Percentiles rank a stretch among this genome's conserved stretches.
phyloP scores from a whole-genome alignment of 1,284 basidiomycete genomes.

The Coriolopsis trogii region DNA sequence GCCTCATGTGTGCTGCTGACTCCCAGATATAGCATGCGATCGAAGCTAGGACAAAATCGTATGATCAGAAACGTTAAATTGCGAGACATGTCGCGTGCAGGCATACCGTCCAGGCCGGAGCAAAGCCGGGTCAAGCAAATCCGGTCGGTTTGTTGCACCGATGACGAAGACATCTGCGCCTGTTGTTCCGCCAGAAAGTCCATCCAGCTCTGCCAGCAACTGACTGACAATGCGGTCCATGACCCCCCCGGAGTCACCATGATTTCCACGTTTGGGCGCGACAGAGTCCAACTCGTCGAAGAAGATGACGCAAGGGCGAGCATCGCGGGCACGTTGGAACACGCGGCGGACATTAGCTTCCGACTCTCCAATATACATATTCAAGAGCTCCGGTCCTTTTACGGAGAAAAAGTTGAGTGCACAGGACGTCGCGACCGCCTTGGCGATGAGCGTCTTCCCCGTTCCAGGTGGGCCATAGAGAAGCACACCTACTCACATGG shows the following conservation, averaged over 20 bases:
- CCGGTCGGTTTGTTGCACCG: conserved; percentile 97
- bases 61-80: background rate
- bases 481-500: conserved; percentile 66
- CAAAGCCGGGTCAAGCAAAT: conserved; percentile 92
- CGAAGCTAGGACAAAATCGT: conserved; percentile 66
- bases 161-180: conserved; percentile 89
- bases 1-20: conserved; percentile 89
- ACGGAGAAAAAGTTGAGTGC: conserved; percentile 95
- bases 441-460: conserved; percentile 94
- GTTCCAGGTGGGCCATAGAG: conserved; percentile 95
- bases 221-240: conserved; percentile 99
- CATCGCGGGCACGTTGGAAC: conserved; percentile 91
- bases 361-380: conserved; percentile 99
- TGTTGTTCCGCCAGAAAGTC: conserved; percentile 70
- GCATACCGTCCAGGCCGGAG: conserved; percentile 84
- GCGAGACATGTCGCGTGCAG: too few species aligned
- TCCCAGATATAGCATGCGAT: conserved; percentile 95
- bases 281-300: conserved; percentile 98
- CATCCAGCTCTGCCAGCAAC: conserved; percentile 94
- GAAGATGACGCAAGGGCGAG: conserved; percentile 92
- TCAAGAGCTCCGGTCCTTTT: conserved; percentile 94
- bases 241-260: conserved; percentile 94
- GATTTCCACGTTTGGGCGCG: conserved; percentile 94
- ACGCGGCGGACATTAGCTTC: conserved; percentile 94
- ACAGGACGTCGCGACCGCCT: conserved; percentile 92